Evolutionary conservation across 768 basidiomycete species (phyloP), one percentile per base, ranked within the genome.

Genomic region (Lentinula detonsa): DNA sequence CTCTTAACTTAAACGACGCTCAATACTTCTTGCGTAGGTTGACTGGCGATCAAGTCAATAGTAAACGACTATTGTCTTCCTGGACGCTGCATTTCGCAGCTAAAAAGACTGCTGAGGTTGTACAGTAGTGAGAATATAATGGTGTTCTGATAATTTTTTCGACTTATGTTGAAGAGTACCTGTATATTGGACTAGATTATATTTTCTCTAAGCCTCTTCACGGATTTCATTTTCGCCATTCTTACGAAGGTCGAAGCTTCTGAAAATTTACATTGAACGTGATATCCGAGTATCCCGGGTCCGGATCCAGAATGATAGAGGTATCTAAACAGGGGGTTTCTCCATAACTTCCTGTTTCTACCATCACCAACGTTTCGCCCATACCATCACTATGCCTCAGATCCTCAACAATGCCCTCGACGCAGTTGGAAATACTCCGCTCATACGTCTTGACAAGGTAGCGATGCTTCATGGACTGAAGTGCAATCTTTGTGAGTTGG

Each of bases 31-130:
- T 53, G 48, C 55, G 33, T 67, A 96, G 95, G 46, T 78, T 98
- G 74, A 86, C 87, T 43, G 92, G 94, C 18, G 87, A 92, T 33
- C 76, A 85, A 68, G 93, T 99, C 65, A 93, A 94, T 71, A 78
- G 84, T 67, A 85, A 91, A 72, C 84, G 93, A 62, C 72, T 98
- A 40, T 75, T 98, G 60, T 85, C 86, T 31, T 90, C 87, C 61
- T 98, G 96, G 96, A 96, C 94, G 37, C 78, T 98, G 70, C 95
- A 98, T 77, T 94, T 93, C 68, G 90, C 90, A 35, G 89, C 85
- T 31, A 92, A 91, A 76, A 77, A 76, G 70, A 78, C 78, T 7
- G 68, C 71, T 53, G 80, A 81, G 57, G 66, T 64, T 48, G 45
- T 50, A 35, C 18, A 45, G 31, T 59, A 59, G 50, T 51, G 46